phyloP scores from a whole-genome alignment of 352 stramenopile genomes.

The Phytopythium mirpurense region DNA sequence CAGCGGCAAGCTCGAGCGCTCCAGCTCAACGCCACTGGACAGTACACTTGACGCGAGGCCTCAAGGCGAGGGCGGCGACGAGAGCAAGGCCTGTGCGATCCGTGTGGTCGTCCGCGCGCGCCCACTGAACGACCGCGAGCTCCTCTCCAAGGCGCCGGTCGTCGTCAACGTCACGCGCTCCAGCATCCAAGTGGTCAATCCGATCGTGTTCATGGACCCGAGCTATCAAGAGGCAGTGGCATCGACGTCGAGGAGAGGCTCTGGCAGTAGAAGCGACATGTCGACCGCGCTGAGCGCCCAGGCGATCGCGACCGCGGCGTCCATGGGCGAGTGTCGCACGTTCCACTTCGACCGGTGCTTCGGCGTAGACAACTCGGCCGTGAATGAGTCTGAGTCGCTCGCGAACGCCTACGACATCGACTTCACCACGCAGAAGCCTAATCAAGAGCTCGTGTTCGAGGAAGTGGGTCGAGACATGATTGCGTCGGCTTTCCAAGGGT shows the following conservation, averaged over 20 bases:
- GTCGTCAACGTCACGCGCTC: slow-evolving; percentile 45
- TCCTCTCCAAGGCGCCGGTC: slow-evolving; percentile 36
- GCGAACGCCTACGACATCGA: slow-evolving; percentile 38
- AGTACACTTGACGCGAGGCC: not conserved
- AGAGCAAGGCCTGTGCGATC: slow-evolving; percentile 44
- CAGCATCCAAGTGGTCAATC: slow-evolving; percentile 61
- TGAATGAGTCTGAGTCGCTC: slow-evolving; percentile 23
- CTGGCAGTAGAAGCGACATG: slow-evolving; percentile 18
- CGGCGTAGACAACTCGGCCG: slow-evolving; percentile 27
- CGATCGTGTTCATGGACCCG: slow-evolving; percentile 50
- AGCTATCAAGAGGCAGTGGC: slow-evolving; percentile 40
- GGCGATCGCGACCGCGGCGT: slow-evolving; percentile 25
- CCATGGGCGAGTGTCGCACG: slow-evolving; percentile 44
- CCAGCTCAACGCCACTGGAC: not conserved
- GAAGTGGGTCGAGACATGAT: slow-evolving; percentile 71
- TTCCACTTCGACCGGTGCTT: slow-evolving; percentile 84
- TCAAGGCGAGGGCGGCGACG: slow-evolving; percentile 2
- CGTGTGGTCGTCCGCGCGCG: slow-evolving; percentile 72
- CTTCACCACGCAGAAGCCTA: slow-evolving; percentile 31
- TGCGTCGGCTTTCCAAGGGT: slow-evolving; percentile 68
- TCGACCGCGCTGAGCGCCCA: slow-evolving; percentile 23
- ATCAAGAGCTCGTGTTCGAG: slow-evolving; percentile 75
- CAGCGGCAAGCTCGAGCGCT: not conserved
- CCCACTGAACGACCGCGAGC: slow-evolving; percentile 54
- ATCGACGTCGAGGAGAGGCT: slow-evolving; percentile 6